phyloP scores from a whole-genome alignment of 768 basidiomycete species.

The Hygrophorus pudorinus region DNA sequence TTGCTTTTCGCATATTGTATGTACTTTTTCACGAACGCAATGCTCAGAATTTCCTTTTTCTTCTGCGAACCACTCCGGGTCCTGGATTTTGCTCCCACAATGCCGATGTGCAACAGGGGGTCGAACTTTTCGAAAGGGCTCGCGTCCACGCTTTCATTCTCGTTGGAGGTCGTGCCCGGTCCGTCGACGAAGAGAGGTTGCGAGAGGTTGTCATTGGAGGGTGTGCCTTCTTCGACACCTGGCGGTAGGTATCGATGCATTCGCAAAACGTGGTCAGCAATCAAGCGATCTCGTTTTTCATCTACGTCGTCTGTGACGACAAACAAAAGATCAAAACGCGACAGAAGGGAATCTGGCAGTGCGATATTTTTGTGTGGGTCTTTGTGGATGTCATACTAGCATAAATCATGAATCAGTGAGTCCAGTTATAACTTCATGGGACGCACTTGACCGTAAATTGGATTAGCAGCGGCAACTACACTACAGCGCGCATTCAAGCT shows the following conservation, averaged over 20 bases:
- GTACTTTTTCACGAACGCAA: constrained; percentile 95
- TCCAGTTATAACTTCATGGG: constrained; percentile 2
- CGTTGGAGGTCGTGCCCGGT: constrained; percentile 39
- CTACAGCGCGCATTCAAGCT: constrained; percentile 96
- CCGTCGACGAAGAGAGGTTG: constrained; percentile 87
- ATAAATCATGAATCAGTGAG: constrained; percentile 9
- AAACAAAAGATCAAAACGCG: constrained; percentile 97
- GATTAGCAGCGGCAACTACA: constrained; percentile 96
- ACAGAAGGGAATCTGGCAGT: constrained; percentile 92
- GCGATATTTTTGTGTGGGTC: constrained; percentile 99
- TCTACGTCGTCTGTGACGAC: constrained; percentile 98
- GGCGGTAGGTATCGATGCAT: constrained; percentile 96
- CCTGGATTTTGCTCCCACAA: constrained; percentile 42
- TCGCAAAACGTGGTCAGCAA: constrained; percentile 95
- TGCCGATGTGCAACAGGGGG: constrained; percentile 84
- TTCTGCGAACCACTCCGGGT: constrained; percentile 51
- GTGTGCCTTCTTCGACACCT: constrained; percentile 94
- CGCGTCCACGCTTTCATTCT: constrained; percentile 53
- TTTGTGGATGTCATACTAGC: constrained; percentile 96
- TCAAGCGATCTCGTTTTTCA: constrained; percentile 84
- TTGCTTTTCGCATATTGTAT: constrained; percentile 95
- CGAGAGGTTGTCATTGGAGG: constrained; percentile 75
- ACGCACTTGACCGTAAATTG: constrained; percentile 90
- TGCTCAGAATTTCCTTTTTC: constrained; percentile 79
- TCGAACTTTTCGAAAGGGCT: constrained; percentile 95